Percentiles rank a stretch among this genome's conserved stretches.
Conservation (phyloP, 176 grass and related monocot genomes). For the Tillandsia fasciculata region DNA sequence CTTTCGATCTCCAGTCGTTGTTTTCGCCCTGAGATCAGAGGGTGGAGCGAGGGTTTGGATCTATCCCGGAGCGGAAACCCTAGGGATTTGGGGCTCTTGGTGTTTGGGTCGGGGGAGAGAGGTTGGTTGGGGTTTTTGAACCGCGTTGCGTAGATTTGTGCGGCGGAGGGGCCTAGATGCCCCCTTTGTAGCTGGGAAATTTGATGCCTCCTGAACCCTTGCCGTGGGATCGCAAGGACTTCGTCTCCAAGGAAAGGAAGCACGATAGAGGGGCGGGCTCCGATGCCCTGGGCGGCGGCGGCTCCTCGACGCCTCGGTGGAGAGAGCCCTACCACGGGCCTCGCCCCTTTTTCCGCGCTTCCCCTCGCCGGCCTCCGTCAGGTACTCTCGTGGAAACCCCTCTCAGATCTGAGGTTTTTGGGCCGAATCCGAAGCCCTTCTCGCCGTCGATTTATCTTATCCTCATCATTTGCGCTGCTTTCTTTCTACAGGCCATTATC, state of each 20-base stretch:
- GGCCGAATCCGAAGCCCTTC: not conserved
- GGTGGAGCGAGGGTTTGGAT: not conserved
- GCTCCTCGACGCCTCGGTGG: conserved; percentile 13
- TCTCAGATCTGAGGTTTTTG: conserved; percentile 3
- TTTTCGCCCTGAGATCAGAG: not conserved
- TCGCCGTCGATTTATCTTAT: not conserved
- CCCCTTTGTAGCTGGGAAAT: conserved; percentile 13
- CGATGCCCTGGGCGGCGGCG: conserved; percentile 1
- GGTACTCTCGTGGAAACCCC: not conserved
- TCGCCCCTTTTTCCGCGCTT: conserved; percentile 16
- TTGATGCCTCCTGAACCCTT: conserved; percentile 29
- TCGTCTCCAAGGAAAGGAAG: conserved; percentile 16
- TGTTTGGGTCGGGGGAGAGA: not conserved
- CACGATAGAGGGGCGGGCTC: conserved; percentile 4
- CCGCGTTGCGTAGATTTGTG: not conserved
- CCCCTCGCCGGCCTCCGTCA: conserved; percentile 13
- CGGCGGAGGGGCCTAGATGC: conserved; percentile 12
- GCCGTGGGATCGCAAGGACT: conserved; percentile 30
- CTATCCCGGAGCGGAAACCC: not conserved
- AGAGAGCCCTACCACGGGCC: conserved; percentile 16
- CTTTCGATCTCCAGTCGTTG: not conserved
- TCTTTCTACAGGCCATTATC: conserved; percentile 26
- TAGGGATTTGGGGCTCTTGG: not conserved
- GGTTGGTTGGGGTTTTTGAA: not conserved
- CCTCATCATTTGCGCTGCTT: not conserved